A percentile compares a stretch with the other conserved stretches of the same genome.
Conservation (phyloP, 805 yeast genomes). For the Metschnikowia continentalis region DNA sequence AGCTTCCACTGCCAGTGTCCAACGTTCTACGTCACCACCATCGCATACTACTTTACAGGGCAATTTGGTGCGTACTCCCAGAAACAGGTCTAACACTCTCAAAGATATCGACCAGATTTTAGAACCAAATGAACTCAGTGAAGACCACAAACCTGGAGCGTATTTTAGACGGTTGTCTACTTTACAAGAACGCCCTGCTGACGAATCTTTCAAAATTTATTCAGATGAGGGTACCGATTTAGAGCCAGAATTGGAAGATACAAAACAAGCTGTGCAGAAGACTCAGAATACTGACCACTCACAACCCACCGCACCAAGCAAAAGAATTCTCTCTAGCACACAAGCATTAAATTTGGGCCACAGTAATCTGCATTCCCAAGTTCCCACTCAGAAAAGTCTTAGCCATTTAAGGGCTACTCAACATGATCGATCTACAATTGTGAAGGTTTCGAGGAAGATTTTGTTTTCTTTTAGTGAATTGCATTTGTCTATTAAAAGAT, state of each 20-base stretch:
- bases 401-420: neutral
- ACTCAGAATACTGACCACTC: neutral
- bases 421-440: constrained; percentile 20
- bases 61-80: constrained; percentile 16
- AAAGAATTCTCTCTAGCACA: neutral
- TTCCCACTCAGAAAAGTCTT: neutral
- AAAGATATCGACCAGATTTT: constrained; percentile 33
- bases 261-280: neutral
- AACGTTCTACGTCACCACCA: constrained; percentile 13
- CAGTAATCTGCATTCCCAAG: neutral
- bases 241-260: neutral
- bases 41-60: neutral
- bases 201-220: constrained; percentile 15
- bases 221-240: neutral
- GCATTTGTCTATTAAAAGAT: constrained; percentile 53
- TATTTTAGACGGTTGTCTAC: constrained; percentile 64
- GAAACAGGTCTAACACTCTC: constrained; percentile 35
- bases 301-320: neutral
- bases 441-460: constrained; percentile 55
- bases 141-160: constrained; percentile 54
- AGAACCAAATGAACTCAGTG: constrained; percentile 36
- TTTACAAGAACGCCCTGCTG: constrained; percentile 48
- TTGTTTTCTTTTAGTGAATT: constrained; percentile 61
- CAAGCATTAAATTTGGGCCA: neutral
- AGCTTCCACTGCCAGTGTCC: constrained; percentile 3